Percentiles rank a stretch among this genome's conserved stretches.
Conservation (phyloP, 2,329 filamentous ascomycete species). For the Ampelomyces quisqualis region DNA sequence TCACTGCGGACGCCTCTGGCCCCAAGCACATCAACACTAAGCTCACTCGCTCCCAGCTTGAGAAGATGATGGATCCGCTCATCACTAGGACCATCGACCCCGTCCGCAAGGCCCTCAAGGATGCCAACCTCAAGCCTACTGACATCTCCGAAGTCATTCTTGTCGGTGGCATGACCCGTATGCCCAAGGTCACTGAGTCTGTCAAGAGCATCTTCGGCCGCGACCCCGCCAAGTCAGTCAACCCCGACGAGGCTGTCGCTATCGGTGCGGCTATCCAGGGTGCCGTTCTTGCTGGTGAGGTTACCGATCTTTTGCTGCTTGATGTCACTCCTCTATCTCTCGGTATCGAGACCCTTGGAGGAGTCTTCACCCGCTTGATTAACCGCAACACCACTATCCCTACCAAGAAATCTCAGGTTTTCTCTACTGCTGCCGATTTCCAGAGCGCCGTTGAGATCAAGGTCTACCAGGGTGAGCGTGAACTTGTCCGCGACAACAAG, state of each 20-base stretch:
- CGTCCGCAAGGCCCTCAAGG: constrained; percentile 95
- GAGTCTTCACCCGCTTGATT: constrained; percentile 97
- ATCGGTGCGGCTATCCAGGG: constrained; percentile 97
- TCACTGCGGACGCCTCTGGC: constrained; percentile 91
- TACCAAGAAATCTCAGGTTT: constrained; percentile 98
- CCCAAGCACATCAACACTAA: constrained; percentile 99
- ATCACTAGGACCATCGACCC: constrained; percentile 86
- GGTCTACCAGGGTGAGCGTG: constrained; percentile 99
- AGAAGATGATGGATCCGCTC: constrained; percentile 87
- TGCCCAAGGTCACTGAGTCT: constrained; percentile 96
- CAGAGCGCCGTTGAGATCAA: constrained; percentile 99
- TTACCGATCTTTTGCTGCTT: constrained; percentile 91
- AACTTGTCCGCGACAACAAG: constrained; percentile 98
- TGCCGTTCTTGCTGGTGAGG: constrained; percentile 93
- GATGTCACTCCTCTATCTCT: constrained; percentile 95
- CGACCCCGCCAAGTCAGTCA: constrained; percentile 96
- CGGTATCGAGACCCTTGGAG: constrained; percentile 96
- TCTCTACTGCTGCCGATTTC: constrained; percentile 97
- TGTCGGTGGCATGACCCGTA: constrained; percentile 98
- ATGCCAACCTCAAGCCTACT: constrained; percentile 85
- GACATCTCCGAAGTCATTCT: constrained; percentile 98
- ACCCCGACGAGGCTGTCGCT: constrained; percentile 96
- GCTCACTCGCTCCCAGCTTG: constrained; percentile 88
- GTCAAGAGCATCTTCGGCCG: constrained; percentile 97
- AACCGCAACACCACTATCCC: constrained; percentile 99